phyloP scores from a whole-genome alignment of 208 protist genomes.

The Trypanosoma boissoni region DNA sequence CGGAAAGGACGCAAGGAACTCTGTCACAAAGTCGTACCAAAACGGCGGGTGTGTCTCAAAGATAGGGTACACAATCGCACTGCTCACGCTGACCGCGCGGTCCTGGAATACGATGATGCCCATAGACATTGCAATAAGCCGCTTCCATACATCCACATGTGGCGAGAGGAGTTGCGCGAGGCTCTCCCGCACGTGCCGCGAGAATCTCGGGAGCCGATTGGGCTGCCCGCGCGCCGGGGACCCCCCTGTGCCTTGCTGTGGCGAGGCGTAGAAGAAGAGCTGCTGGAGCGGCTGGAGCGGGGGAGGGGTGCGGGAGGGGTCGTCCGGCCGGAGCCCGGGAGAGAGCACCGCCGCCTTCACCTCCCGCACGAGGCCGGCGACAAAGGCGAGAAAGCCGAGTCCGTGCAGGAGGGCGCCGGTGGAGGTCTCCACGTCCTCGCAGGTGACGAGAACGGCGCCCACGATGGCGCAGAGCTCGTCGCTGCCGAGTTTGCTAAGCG shows the following conservation, averaged over 20 bases:
- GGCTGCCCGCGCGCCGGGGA: neutral
- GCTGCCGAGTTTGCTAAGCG: slow-evolving; percentile 52
- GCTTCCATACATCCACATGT: slow-evolving; percentile 61
- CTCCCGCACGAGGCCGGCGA: slow-evolving; percentile 63
- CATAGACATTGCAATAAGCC: slow-evolving; percentile 74
- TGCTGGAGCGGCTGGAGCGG: slow-evolving; percentile 5
- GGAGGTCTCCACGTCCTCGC: slow-evolving; percentile 62
- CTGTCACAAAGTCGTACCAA: slow-evolving; percentile 72
- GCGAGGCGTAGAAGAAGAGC: neutral
- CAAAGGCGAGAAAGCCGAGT: slow-evolving; percentile 73
- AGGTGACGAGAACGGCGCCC: slow-evolving; percentile 49
- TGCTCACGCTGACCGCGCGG: slow-evolving; percentile 64
- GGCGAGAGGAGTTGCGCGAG: slow-evolving; percentile 65
- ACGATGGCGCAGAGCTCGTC: slow-evolving; percentile 59
- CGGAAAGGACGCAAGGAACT: slow-evolving; percentile 65
- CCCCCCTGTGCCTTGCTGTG: neutral
- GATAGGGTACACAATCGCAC: slow-evolving; percentile 73
- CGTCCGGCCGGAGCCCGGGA: slow-evolving; percentile 1
- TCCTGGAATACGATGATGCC: slow-evolving; percentile 83
- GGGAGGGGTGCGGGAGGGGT: slow-evolving; percentile 19
- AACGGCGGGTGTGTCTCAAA: slow-evolving; percentile 83
- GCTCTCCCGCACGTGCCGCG: slow-evolving; percentile 33
- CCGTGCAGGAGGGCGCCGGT: slow-evolving; percentile 54
- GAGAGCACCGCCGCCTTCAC: slow-evolving; percentile 61
- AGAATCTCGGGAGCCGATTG: slow-evolving; percentile 14